Evolutionary conservation across 116 monocot species (phyloP), one percentile per base, ranked within the genome.

Genomic region (Zostera marina): DNA sequence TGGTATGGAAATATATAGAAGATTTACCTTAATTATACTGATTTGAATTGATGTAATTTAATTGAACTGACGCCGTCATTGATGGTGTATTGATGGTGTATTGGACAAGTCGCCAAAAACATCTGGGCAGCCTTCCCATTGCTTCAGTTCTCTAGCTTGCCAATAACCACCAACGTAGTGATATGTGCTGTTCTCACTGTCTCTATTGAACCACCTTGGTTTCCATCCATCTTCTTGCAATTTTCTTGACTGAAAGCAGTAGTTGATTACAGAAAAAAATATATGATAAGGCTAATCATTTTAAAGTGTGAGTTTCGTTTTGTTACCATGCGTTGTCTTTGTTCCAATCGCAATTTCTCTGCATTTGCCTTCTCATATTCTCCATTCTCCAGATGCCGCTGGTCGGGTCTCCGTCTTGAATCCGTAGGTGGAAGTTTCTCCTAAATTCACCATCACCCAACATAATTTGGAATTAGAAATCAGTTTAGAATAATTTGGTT

Each of bases 91-190:
- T 85, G 14, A n/a, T n/a, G 22, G 32, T 32, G 32, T 32, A 32
- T 82, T 85, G 14, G 73, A 20, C 4, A 47, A 23, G 25, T 61
- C 61, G 24, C 61, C 79, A 71, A 85, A 91, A 59, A 91, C 85
- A 70, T 79, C 42, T 0, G 73, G 80, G 47, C 85, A 82, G 5
- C 66, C 80, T 24, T 85, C 75, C 91, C 91, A 91, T n/a, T 67
- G 65, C 13, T 60, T 77, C 47, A 65, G 47, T 41, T 82, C 80
- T 56, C 85, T 78, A 17, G 77, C 62, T 77, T 91, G 86, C 91
- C 91, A 91, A 52, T 91, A 91, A 54, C 91, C 91, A 46, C 91
- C 91, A 10, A 73, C 21, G 44, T 85, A 91, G 0, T 54, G 70
- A 32, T 69, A 91, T 0, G 79, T 75, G 7, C 66, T 82, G 7